These are phyloP conservation scores for Penicillium sp. DNA, from an alignment of 2,329 filamentous ascomycete species.

Conservation along the genomic window DNA sequence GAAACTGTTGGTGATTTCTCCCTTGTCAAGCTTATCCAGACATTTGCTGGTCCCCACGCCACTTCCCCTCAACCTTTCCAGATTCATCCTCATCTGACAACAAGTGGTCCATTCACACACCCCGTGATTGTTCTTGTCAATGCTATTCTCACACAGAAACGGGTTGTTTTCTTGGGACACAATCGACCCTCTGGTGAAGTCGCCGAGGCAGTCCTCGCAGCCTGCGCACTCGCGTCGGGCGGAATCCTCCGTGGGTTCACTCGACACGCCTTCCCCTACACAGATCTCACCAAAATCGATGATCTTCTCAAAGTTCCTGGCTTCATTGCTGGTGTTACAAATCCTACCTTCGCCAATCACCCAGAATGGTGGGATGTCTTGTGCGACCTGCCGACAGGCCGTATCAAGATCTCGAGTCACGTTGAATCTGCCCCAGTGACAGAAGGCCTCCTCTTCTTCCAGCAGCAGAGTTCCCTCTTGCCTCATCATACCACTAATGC, in stretches of 20 bases:
- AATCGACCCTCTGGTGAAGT: conserved; percentile 94
- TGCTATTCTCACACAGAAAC: conserved; percentile 91
- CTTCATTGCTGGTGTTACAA: conserved; percentile 96
- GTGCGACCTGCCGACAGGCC: conserved; percentile 85
- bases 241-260: conserved; percentile 92
- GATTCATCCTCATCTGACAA: conserved; percentile 87
- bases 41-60: conserved; percentile 79
- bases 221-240: conserved; percentile 88
- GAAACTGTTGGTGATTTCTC: conserved; percentile 98
- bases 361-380: conserved; percentile 98
- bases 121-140: conserved; percentile 94
- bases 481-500: conserved; percentile 26
- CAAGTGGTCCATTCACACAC: conserved; percentile 83
- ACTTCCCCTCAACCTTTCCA: conserved; percentile 80
- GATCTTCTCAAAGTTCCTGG: conserved; percentile 93
- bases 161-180: conserved; percentile 92
- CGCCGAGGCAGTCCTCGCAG: conserved; percentile 95
- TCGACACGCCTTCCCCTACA: conserved; percentile 94
- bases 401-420: conserved; percentile 88
- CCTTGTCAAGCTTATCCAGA: conserved; percentile 93
- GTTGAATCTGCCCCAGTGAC: conserved; percentile 79
- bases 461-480: conserved; percentile 59
- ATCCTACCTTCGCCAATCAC: conserved; percentile 91
- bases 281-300: conserved; percentile 95
- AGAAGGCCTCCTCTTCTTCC: conserved; percentile 83